phyloP scores from a whole-genome alignment of 169 alveolate genomes.

The Plasmodium inui region DNA sequence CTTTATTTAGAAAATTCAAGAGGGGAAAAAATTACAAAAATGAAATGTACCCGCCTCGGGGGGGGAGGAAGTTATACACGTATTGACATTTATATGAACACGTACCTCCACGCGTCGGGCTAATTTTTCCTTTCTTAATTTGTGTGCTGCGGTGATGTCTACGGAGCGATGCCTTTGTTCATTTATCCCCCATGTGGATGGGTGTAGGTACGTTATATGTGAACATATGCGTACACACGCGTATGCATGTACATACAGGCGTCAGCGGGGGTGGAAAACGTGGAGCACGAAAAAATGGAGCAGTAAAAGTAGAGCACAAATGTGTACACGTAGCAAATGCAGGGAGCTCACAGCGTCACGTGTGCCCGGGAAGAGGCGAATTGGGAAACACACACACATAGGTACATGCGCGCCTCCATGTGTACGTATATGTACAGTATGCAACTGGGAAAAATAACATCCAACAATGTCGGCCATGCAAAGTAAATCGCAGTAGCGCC shows the following conservation, averaged over 20 bases:
- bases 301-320: neutral
- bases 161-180: neutral
- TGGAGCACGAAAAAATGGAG: neutral
- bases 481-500: neutral
- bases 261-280: neutral
- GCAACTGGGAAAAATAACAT: neutral
- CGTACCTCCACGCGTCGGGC: neutral
- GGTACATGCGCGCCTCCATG: neutral
- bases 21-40: neutral
- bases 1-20: neutral
- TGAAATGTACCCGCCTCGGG: neutral
- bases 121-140: neutral
- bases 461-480: neutral
- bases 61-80: neutral
- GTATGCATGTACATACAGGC: neutral
- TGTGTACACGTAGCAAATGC: neutral
- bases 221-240: neutral
- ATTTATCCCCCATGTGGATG: neutral
- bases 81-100: neutral
- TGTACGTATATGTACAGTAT: constrained; percentile 5
- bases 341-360: neutral
- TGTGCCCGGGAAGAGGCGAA: neutral
- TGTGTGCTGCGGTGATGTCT: neutral
- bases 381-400: neutral
- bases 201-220: neutral